phyloP scores from a whole-genome alignment of 306 rosid species.

The Medicago arabica region DNA sequence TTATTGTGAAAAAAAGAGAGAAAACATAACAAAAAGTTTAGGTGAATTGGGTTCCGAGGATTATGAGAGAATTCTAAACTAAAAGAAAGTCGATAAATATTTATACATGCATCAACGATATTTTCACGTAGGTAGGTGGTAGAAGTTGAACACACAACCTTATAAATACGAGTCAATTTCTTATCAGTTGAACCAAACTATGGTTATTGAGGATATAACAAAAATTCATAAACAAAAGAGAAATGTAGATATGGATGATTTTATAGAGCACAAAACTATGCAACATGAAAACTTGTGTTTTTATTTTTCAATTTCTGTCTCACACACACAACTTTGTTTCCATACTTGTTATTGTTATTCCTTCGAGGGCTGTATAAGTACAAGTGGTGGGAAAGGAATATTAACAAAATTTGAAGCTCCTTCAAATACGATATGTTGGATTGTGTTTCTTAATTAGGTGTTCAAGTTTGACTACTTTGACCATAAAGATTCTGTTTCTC shows the following conservation, averaged over 20 bases:
- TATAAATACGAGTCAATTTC: not conserved
- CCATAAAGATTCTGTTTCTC: conserved; percentile 68
- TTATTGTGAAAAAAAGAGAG: conserved; percentile 40
- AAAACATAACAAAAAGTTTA: conserved; percentile 1
- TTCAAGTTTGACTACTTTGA: conserved; percentile 69
- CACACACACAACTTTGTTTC: too few species aligned
- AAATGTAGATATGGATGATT: not conserved
- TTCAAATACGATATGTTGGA: conserved; percentile 48
- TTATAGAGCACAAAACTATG: conserved; percentile 22
- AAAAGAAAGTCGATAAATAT: too few species aligned
- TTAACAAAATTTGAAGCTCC: conserved; percentile 48
- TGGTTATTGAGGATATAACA: too few species aligned
- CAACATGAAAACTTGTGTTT: conserved; percentile 38
- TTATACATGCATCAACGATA: too few species aligned
- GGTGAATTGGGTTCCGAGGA: too few species aligned
- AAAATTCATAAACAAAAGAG: not conserved
- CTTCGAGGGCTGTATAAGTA: conserved; percentile 21
- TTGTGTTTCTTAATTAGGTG: conserved; percentile 56
- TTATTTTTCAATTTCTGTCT: conserved; percentile 31
- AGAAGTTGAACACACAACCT: too few species aligned
- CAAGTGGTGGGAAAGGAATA: conserved; percentile 46
- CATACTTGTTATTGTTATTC: conserved; percentile 26
- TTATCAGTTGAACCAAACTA: not conserved
- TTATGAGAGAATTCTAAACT: too few species aligned
- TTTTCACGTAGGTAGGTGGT: too few species aligned